These are phyloP conservation scores for Neckera pumila DNA, from an alignment of 225 moss, liverwort and hornwort species.

Conservation along the genomic window DNA sequence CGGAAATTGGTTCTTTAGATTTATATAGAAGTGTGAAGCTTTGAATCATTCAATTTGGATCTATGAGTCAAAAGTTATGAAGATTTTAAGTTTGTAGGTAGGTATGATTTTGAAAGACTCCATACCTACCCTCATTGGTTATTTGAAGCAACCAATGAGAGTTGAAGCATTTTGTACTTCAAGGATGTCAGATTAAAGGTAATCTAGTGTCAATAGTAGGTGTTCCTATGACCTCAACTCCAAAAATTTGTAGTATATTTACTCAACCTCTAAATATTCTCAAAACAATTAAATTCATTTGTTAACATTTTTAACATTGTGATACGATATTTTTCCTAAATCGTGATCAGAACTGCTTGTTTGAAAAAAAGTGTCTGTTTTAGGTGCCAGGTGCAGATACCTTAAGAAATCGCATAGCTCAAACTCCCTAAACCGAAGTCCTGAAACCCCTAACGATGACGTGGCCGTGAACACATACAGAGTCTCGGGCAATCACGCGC, in stretches of 20 bases:
- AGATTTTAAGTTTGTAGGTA: too few species aligned
- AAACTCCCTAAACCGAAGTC: not conserved
- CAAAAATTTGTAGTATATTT: not conserved
- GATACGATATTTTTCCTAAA: not conserved
- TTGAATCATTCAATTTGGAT: too few species aligned
- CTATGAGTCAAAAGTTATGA: too few species aligned
- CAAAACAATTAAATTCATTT: not conserved
- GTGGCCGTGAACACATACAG: not conserved
- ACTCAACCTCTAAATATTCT: not conserved
- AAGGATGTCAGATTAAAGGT: not conserved
- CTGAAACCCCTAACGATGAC: not conserved
- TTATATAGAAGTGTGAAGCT: too few species aligned
- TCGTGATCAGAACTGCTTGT: not conserved
- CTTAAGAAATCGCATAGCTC: too few species aligned
- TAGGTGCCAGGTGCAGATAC: not conserved
- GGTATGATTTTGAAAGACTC: too few species aligned
- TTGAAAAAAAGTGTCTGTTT: not conserved
- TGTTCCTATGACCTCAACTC: not conserved
- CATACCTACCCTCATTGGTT: too few species aligned
- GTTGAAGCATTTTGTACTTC: not conserved
- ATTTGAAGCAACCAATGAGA: too few species aligned
- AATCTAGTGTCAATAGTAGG: rapidly evolving
- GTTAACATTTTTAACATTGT: not conserved
- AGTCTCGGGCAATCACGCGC: slow-evolving; percentile 53
- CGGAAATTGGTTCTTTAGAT: too few species aligned